A percentile compares a stretch with the other conserved stretches of the same genome.
Evolutionary conservation across 1,139 yeast species (phyloP).

Genomic region (Nadsonia starkeyi-henricii): DNA sequence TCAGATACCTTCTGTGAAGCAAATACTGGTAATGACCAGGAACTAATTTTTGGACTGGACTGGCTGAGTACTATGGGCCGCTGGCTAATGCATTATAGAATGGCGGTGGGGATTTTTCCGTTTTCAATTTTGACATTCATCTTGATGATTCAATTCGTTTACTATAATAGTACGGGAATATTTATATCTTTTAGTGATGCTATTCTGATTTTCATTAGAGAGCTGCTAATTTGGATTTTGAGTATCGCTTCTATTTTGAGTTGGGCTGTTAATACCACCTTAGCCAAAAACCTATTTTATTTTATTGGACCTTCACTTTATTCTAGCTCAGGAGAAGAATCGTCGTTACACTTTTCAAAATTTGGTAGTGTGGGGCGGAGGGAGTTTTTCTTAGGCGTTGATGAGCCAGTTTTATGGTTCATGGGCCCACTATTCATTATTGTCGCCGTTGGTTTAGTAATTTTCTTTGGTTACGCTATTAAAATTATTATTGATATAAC

Average conservation of each 20-base stretch:
- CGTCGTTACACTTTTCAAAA: slow-evolving; percentile 13
- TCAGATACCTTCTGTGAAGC: not conserved
- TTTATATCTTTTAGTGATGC: slow-evolving; percentile 43
- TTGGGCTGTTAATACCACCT: slow-evolving; percentile 15
- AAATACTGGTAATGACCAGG: slow-evolving; percentile 4
- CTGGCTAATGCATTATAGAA: slow-evolving; percentile 23
- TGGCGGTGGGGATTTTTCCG: slow-evolving; percentile 21
- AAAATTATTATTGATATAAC: slow-evolving; percentile 6
- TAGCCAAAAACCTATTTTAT: slow-evolving; percentile 16
- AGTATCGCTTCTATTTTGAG: slow-evolving; percentile 29
- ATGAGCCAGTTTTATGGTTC: slow-evolving; percentile 41
- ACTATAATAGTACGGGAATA: slow-evolving; percentile 19
- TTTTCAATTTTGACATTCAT: slow-evolving; percentile 16
- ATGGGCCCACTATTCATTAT: slow-evolving; percentile 45
- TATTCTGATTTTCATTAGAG: slow-evolving; percentile 24
- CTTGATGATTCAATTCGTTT: slow-evolving; percentile 16
- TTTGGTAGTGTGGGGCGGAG: slow-evolving; percentile 21
- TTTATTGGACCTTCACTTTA: slow-evolving; percentile 22
- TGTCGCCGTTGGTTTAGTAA: slow-evolving; percentile 34
- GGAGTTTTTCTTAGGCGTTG: slow-evolving; percentile 50
- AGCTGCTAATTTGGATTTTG: slow-evolving; percentile 15
- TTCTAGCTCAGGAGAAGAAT: slow-evolving; percentile 14
- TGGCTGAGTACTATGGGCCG: slow-evolving; percentile 23
- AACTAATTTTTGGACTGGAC: slow-evolving; percentile 21
- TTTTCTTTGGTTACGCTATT: slow-evolving; percentile 18